Conservation (phyloP, 2,329 filamentous ascomycete species). For the Cercospora sp. region DNA sequence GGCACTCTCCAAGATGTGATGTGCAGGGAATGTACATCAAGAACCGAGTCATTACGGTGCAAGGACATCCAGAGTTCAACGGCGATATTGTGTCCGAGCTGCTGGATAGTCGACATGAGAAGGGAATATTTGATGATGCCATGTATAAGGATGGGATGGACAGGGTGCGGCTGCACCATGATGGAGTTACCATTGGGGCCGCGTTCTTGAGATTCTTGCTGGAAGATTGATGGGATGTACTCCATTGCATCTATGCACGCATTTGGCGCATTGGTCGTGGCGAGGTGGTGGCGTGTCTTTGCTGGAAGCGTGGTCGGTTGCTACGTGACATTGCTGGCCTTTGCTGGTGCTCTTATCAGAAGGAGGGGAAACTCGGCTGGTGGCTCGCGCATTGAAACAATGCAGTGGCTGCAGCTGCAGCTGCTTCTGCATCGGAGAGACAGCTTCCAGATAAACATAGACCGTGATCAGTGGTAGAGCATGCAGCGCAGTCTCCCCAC, state of each 20-base stretch:
- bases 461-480: background rate
- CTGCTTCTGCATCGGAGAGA: background rate
- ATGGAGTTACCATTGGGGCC: slow-evolving; percentile 72
- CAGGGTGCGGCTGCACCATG: slow-evolving; percentile 67
- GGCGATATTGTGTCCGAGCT: slow-evolving; percentile 69
- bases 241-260: background rate
- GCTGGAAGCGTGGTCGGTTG: background rate
- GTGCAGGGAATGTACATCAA: slow-evolving; percentile 79
- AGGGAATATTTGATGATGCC: slow-evolving; percentile 69
- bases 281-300: background rate
- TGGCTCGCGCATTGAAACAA: background rate
- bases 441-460: background rate
- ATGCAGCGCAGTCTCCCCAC: background rate
- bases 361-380: background rate
- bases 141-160: slow-evolving; percentile 67
- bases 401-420: background rate
- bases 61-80: slow-evolving; percentile 85
- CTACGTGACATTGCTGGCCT: background rate
- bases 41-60: slow-evolving; percentile 68
- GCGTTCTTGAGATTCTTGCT: slow-evolving; percentile 76
- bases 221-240: slow-evolving; percentile 46
- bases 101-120: slow-evolving; percentile 61
- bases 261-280: background rate
- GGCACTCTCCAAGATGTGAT: slow-evolving; percentile 63
- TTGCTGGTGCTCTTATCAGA: background rate